A percentile compares a stretch with the other conserved stretches of the same genome.
Evolutionary conservation across 306 rosid genomes (phyloP).

Genomic region (Herpetospermum pedunculosum): DNA sequence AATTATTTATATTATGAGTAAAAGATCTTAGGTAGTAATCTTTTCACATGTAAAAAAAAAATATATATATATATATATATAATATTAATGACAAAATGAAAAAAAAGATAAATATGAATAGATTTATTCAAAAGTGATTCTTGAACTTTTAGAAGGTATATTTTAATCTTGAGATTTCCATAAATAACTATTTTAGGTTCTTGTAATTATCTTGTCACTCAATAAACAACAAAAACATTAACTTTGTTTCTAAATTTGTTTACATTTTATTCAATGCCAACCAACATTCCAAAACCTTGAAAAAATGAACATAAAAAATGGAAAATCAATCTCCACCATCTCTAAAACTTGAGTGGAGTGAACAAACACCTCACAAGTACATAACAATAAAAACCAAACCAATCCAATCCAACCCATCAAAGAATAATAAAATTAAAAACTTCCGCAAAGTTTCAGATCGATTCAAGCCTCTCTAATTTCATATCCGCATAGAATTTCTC

Average conservation of each 20-base stretch:
- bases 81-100: too few species aligned
- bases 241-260: background rate
- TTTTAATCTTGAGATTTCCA: too few species aligned
- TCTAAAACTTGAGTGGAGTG: constrained; percentile 19
- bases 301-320: background rate
- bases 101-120: too few species aligned
- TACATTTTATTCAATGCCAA: background rate
- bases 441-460: constrained; percentile 12
- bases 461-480: constrained; percentile 41
- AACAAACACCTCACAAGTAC: background rate
- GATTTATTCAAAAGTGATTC: too few species aligned
- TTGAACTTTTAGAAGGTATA: too few species aligned
- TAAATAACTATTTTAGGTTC: too few species aligned
- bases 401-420: background rate
- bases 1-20: too few species aligned
- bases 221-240: background rate
- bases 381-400: background rate
- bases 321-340: constrained; percentile 16
- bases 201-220: too few species aligned
- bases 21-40: too few species aligned
- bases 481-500: constrained; percentile 49
- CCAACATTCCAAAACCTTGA: background rate
- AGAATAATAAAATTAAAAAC: background rate
- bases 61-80: too few species aligned
- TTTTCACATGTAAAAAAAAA: too few species aligned